phyloP scores from a whole-genome alignment of 768 basidiomycete genomes.

The Boletus rubroflammeus region DNA sequence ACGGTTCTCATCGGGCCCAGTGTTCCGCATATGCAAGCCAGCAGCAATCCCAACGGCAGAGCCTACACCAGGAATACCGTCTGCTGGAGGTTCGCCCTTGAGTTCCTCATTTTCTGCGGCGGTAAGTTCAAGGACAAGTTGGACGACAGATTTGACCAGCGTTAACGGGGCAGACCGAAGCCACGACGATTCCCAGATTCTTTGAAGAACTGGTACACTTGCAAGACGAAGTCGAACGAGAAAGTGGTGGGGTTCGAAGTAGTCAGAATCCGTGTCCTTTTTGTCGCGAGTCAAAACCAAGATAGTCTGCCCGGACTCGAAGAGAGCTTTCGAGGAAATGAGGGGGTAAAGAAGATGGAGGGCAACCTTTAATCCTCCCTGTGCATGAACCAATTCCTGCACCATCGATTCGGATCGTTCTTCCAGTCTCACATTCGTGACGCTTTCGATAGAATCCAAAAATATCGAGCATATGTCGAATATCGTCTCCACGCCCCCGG shows the following conservation, averaged over 20 bases:
- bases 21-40: constrained; percentile 32
- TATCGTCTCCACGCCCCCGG: constrained; percentile 68
- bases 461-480: constrained; percentile 54
- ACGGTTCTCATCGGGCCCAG: constrained; percentile 70
- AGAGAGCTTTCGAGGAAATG: constrained; percentile 72
- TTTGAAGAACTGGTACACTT: constrained; percentile 60
- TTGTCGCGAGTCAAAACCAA: constrained; percentile 73
- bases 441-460: constrained; percentile 51
- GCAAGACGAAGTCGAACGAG: constrained; percentile 75
- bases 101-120: constrained; percentile 78
- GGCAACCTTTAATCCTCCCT: constrained; percentile 76
- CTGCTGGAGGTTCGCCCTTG: constrained; percentile 42
- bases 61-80: constrained; percentile 32
- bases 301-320: constrained; percentile 82
- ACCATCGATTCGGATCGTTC: constrained; percentile 55
- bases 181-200: constrained; percentile 85
- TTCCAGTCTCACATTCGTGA: constrained; percentile 48
- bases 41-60: constrained; percentile 30
- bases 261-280: constrained; percentile 69
- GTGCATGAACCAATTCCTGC: constrained; percentile 71
- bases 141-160: constrained; percentile 71
- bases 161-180: constrained; percentile 69
- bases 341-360: constrained; percentile 74
- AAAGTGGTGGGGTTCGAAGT: constrained; percentile 85
- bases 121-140: constrained; percentile 75